Base-by-base conservation (phyloP, 1,139 yeast genomes). In the Hansenula lynferdii region DNA sequence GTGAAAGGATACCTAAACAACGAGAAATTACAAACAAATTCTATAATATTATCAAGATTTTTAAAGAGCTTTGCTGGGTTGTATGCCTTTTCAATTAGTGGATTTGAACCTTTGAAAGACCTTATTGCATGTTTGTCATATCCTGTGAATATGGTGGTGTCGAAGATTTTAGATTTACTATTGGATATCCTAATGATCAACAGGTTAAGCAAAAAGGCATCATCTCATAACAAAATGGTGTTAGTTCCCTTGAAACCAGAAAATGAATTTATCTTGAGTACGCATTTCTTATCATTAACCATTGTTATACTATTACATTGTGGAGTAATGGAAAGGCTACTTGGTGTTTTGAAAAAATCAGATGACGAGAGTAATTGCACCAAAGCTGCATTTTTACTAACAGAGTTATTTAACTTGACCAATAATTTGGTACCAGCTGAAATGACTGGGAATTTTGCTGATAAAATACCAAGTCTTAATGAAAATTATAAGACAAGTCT, bases 51-150 rank as follows among this genome's bases (percentile, higher is more conserved):
- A 4, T 65, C 85, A 0, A 59, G 74, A 4, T 61, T 86, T 22
- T 61, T 92, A 37, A 83, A 85, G 44, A 73, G 79, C 34, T 84
- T 94, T 78, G 72, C 85, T 16, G 98, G 98, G 0, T 56, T 89
- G 11, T 71, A 84, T 47, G 75, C 84, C 8, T 75, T 82, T 49
- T 72, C 86, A 0, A 69, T 75, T 41, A 68, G 80, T 48, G 61
- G 76, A 42, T 83, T 78, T 49, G 68, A 68, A 38, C 73, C 83
- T 23, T 52, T 92, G 16, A 65, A 64, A 32, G 77, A 78, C 40
- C 64, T 92, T 27, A 63, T 90, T 2, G 65, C 71, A 28, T 82
- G 90, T 54, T 62, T 90, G 39, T 67, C 68, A 22, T 76, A 80
- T 39, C 83, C 84, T 1, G 68, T 75, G 19, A 58, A 70, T 2